A percentile compares a stretch with the other conserved stretches of the same genome.
phyloP scores from a whole-genome alignment of 2,329 filamentous ascomycete genomes.

The Pseudonectria buxi region DNA sequence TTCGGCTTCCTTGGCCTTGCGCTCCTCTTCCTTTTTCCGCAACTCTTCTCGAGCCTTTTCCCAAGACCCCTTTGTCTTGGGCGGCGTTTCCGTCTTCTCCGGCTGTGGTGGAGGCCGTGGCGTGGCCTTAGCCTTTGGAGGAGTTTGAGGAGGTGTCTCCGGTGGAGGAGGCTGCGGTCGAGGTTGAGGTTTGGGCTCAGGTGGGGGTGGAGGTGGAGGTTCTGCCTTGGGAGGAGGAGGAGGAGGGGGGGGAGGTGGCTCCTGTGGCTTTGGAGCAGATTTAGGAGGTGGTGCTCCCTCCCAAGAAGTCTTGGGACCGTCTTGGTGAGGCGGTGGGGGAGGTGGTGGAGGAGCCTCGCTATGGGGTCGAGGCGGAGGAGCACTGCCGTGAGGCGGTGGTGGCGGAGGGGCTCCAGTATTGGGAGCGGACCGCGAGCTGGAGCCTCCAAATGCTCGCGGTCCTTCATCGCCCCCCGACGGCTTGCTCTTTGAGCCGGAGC shows the following conservation, averaged over 20 bases:
- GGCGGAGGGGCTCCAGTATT: constrained; percentile 28
- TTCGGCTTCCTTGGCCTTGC: constrained; percentile 54
- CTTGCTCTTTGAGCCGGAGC: constrained; percentile 15
- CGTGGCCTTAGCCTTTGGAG: background rate
- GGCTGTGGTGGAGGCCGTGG: constrained; percentile 1
- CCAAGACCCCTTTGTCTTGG: constrained; percentile 47
- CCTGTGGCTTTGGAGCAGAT: constrained; percentile 4
- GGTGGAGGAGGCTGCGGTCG: constrained; percentile 15
- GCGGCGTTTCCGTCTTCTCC: constrained; percentile 19
- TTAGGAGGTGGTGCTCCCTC: constrained; percentile 25
- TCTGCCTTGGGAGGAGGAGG: constrained; percentile 16
- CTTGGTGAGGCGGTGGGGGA: constrained; percentile 21
- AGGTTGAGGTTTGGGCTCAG: constrained; percentile 15
- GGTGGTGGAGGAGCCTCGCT: constrained; percentile 21
- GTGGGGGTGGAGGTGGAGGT: constrained; percentile 15
- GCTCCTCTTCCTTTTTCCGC: constrained; percentile 56
- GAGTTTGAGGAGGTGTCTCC: constrained; percentile 7
- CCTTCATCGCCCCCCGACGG: constrained; percentile 13
- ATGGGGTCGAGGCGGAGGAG: constrained; percentile 33
- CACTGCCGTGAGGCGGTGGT: constrained; percentile 24
- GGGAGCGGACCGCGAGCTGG: constrained; percentile 24
- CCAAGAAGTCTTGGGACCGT: constrained; percentile 33
- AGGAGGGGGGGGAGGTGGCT: constrained; percentile 13
- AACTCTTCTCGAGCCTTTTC: constrained; percentile 65
- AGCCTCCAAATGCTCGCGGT: constrained; percentile 24